Base-by-base conservation (phyloP, 2,329 filamentous ascomycete species). In the Pleomassaria siparia region DNA sequence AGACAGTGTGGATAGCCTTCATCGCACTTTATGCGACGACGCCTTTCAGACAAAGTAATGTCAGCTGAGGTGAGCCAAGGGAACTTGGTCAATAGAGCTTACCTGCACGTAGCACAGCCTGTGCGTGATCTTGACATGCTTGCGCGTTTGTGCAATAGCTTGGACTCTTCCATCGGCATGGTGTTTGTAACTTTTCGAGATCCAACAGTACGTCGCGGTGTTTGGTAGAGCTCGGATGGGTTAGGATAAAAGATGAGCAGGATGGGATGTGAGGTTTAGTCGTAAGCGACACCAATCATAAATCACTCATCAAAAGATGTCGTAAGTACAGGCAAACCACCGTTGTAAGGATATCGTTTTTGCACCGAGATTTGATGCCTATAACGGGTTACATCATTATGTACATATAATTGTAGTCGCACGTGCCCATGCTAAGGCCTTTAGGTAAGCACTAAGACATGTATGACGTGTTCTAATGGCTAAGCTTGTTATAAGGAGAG, bases 21-120 rank as follows among this genome's bases (percentile, higher is more conserved):
- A 36, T 53, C 47, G 30, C 50, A 53, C 25, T 53, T 53, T 28
- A 53, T 39, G 6, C 50, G 36, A 16, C 44, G 44, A 18, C 48
- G 50, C 32, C 44, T 47, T 9, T 30, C 9, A n/a, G 30, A n/a
- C 9, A n/a, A 15, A 33, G 30, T 6, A 11, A 33, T 15, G 30
- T 30, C 10, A 47, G 40, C 5, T 25, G n/a, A 11, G 13, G 12
- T 25, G 11, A 30, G 8, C 18, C 8, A 26, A 15, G 11, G 21
- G 18, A 13, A 20, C 16, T 29, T 12, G 16, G 16, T 28, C 33
- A 15, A 9, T 30, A 8, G 11, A 10, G 35, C 43, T 30, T 46
- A 42, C 44, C 39, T 50, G 44, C 50, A 53, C 21, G 47, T 50
- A 18, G 22, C 28, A 32, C 50, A 53, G 12, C 50, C 50, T 13